Percentiles rank a stretch among this genome's conserved stretches.
Evolutionary conservation across 352 stramenopile species (phyloP).

Genomic region (Globisporangium perplexum): DNA sequence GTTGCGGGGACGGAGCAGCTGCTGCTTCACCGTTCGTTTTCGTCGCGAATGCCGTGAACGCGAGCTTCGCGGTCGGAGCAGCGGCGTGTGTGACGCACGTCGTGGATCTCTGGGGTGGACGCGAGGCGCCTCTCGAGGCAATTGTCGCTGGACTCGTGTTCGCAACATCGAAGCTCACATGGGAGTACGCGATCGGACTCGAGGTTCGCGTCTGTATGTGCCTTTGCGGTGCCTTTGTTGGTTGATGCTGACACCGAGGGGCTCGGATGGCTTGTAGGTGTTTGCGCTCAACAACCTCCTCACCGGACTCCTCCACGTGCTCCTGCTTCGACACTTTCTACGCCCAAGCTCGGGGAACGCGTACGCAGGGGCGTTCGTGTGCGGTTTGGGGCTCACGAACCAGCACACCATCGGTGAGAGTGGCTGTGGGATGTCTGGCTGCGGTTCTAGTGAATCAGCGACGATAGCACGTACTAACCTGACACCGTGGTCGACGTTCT

Average conservation of each 20-base stretch:
- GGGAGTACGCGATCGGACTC: conserved; percentile 84
- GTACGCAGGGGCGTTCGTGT: conserved; percentile 71
- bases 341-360: conserved; percentile 15
- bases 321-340: conserved; percentile 32
- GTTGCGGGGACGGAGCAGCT: background rate
- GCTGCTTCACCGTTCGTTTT: conserved; percentile 18
- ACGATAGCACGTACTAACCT: no score
- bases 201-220: conserved; percentile 14
- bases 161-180: conserved; percentile 84
- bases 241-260: no score
- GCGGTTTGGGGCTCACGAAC: conserved; percentile 88
- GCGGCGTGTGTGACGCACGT: conserved; percentile 30
- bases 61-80: conserved; percentile 20
- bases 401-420: conserved; percentile 85
- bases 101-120: conserved; percentile 23
- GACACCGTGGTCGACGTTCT: no score
- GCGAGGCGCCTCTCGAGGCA: conserved; percentile 16
- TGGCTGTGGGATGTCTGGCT: no score
- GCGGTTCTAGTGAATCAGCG: no score
- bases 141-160: conserved; percentile 40
- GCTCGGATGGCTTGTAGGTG: conserved; percentile 53
- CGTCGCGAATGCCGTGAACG: conserved; percentile 34
- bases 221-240: background rate
- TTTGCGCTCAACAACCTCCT: conserved; percentile 94
- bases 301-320: conserved; percentile 60